Base-by-base conservation (phyloP, 2,329 filamentous ascomycete species). In the Pyrenochaeta sp. region DNA sequence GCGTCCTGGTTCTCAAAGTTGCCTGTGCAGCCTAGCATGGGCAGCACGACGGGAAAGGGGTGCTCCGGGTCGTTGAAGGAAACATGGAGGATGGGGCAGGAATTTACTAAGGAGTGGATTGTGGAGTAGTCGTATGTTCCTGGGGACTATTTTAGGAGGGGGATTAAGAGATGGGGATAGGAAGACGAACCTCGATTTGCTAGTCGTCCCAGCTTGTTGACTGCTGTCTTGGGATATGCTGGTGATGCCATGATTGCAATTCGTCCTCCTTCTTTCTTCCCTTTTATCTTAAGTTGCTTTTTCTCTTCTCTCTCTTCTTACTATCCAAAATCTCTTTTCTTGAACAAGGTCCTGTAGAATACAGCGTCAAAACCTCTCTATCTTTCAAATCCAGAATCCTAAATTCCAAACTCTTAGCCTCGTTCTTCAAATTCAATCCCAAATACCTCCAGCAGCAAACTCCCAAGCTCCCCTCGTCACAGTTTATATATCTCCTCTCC, bases 1-100 rank as follows among this genome's bases (percentile, higher is more conserved):
- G 86, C 83, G 36, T 81, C 77, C 11, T 34, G 55, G 13, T 81
- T 69, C 38, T 78, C 4, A 28, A 55, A 67, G 37, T 49, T 41
- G 0, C 55, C 68, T 2, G 68, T 73, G 39, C 71, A 73, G n/a
- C 65, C 71, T 6, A 72, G 48, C 69, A 74, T 72, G 11, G 72
- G 71, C 6, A 73, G 44, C 15, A 65, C 59, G 11, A 69, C 61
- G 6, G 71, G 71, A 63, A 92, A 94, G 1, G 87, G 85, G 26
- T 68, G 56, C 3, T 53, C 36, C 1, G 63, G 58, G 34, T 68
- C 64, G 11, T 48, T 59, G 53, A 71, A 72, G 23, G 69, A 71
- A 32, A 71, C 60, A 40, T 72, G 69, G 0, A 72, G 57, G 23
- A 72, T 53, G 1, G 69, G 65, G 20, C 44, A 47, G 8, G 43